Evolutionary conservation across 139 green algal genomes (phyloP), one percentile per base, ranked within the genome.

Genomic region (Chloropicon primus): DNA sequence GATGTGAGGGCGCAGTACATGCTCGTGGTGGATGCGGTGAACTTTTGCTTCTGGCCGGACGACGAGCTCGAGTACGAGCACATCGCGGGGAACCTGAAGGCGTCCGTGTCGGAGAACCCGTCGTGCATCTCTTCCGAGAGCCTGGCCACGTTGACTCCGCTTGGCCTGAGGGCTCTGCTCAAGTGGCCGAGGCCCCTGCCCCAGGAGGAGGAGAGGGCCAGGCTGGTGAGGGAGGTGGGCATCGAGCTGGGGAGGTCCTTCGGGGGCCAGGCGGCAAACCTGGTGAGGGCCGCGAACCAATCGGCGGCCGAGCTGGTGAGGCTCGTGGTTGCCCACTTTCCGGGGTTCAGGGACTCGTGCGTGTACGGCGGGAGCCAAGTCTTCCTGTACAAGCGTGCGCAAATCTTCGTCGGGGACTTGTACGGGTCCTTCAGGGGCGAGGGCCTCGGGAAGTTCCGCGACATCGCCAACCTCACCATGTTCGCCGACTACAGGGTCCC

Each of bases 31-130:
- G 94, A 98, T 73, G 86, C 93, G 0, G 80, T 98, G n/a, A 98
- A 98, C 82, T 98, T 97, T 79, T 98, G 94, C 85, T 98, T 98
- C 86, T 98, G 94, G 94, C 92, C 89, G 0, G 85, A 85, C 22
- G 73, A 72, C 0, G 89, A 87, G 17, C 84, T 98, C n/a, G 87
- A 97, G 86, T 98, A 98, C 76, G 90, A 94, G 71, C 83, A 96
- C 79, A 76, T 97, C 10, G 88, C 93, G 0, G 53, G 78, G 0
- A 92, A 93, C 2, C 22, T 97, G 27, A 94, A 91, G 82, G 78
- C 10, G 27, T 26, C 27, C 21, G 5, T 53, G 22, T 54, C 1
- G 17, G 1, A 23, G 22, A 71, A 76, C 72, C 54, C 54, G 21
- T n/a, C 27, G 27, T 26, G 21, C 62, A n/a, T 80, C 24, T 72